Percentiles rank a stretch among this genome's conserved stretches.
These are phyloP conservation scores for Candida nonsorbophila DNA, from an alignment of 805 yeast species.

Conservation along the genomic window DNA sequence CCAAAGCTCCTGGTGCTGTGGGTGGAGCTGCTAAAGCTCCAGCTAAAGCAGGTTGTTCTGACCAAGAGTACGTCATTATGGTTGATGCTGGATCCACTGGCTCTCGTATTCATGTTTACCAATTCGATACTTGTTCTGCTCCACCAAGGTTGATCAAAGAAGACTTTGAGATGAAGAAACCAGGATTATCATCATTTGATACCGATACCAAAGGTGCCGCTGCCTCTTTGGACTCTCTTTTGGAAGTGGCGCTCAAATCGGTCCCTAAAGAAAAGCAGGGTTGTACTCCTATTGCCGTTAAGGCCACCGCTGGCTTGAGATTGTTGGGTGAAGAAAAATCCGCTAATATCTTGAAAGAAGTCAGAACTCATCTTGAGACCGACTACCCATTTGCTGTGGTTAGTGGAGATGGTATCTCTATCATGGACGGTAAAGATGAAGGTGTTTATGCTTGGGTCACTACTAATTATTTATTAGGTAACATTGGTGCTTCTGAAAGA, in stretches of 20 bases:
- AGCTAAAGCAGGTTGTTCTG: conserved; percentile 16
- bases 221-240: conserved; percentile 75
- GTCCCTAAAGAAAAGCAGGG: conserved; percentile 69
- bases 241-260: conserved; percentile 65
- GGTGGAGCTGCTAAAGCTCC: conserved; percentile 1
- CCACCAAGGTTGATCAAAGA: conserved; percentile 82
- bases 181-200: conserved; percentile 85
- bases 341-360: conserved; percentile 65
- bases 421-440: conserved; percentile 96
- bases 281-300: conserved; percentile 93
- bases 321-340: conserved; percentile 75
- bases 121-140: conserved; percentile 78
- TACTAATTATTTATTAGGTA: conserved; percentile 86
- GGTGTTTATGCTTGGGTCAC: conserved; percentile 99
- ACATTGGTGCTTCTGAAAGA: conserved; percentile 77
- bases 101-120: conserved; percentile 90
- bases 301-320: conserved; percentile 97
- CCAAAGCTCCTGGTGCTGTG: conserved; percentile 1
- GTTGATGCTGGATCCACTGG: conserved; percentile 98
- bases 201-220: conserved; percentile 85
- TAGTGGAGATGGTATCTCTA: conserved; percentile 76
- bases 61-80: conserved; percentile 78
- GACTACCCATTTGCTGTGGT: conserved; percentile 93
- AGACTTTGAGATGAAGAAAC: conserved; percentile 81
- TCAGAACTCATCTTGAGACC: conserved; percentile 64